Evolutionary conservation across 495 filamentous ascomycete genomes (phyloP), one percentile per base, ranked within the genome.

Genomic region (Monascus purpureus): DNA sequence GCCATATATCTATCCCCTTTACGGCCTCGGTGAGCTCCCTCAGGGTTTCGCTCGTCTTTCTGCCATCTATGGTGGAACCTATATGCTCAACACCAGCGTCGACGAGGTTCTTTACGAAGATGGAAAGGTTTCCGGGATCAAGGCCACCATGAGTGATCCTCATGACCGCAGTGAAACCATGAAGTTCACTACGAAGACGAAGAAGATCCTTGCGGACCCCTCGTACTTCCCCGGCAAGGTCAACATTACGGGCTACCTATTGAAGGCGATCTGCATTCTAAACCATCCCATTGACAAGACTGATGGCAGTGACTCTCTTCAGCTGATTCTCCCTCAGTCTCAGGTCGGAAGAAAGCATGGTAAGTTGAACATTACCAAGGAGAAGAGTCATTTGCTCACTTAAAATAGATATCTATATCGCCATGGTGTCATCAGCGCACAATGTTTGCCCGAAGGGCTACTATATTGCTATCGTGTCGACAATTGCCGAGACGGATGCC

Each of bases 381-480:
- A n/a, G n/a, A n/a, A n/a, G n/a, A n/a, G n/a, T n/a, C n/a, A n/a
- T n/a, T n/a, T n/a, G n/a, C n/a, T n/a, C n/a, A n/a, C n/a, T n/a
- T 14, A 9, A 28, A 26, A 11, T 1, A 90, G 86, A 99, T 57
- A 93, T 99, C 55, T 99, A 99, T 66, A 84, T 99, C 52, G 88
- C 92, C 29, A 75, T 90, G 50, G 87, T 99, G 41, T 93, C 86
- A 6, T 81, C 85, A 17, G 82, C 88, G 6, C 92, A 96, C 67
- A 96, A 93, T 50, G 92, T 96, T 45, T 96, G 92, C 64, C 90
- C 92, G 34, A 93, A 93, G 69, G 90, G 87, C 25, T 96, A 95
- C 71, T 96, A 93, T 65, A 85, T 99, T 43, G 92, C 90, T 38
- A 95, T 94, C 43, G 86, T 99, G 32, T 93, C 84, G 30, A 99